These are phyloP conservation scores for Tetrahymena elliotti DNA, from an alignment of 73 alveolate genomes.

Conservation along the genomic window DNA sequence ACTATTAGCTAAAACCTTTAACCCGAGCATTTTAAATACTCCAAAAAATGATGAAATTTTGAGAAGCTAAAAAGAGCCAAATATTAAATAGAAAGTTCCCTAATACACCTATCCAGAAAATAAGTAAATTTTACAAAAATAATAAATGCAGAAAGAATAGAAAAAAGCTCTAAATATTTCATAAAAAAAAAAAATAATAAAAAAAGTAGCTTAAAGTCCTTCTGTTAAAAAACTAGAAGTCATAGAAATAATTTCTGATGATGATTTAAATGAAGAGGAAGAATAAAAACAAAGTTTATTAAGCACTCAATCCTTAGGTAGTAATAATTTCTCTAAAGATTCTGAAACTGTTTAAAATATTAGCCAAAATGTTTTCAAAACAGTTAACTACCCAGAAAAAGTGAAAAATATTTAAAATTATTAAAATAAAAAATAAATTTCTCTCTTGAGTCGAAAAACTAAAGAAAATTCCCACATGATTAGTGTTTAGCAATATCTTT, in stretches of 20 bases:
- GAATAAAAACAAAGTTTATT: neutral
- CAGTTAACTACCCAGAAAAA: neutral
- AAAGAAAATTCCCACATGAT: neutral
- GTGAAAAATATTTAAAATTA: too few species aligned
- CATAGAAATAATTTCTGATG: neutral
- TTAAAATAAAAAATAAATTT: too few species aligned
- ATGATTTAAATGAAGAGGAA: neutral
- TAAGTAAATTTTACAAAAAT: too few species aligned
- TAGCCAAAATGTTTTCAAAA: too few species aligned
- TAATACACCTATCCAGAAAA: neutral
- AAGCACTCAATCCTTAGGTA: neutral
- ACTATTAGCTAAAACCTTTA: neutral
- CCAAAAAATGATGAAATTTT: neutral
- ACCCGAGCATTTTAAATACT: neutral
- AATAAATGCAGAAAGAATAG: neutral
- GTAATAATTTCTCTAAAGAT: neutral
- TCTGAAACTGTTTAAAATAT: neutral
- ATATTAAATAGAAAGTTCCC: neutral
- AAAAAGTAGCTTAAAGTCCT: neutral
- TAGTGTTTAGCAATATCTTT: neutral
- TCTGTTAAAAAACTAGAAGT: neutral
- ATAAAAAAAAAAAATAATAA: too few species aligned
- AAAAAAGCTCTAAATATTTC: neutral
- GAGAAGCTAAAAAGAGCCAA: too few species aligned
- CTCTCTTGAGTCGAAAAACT: neutral